Conservation (phyloP, 2,329 filamentous ascomycete species). For the Phialophora expanda region DNA sequence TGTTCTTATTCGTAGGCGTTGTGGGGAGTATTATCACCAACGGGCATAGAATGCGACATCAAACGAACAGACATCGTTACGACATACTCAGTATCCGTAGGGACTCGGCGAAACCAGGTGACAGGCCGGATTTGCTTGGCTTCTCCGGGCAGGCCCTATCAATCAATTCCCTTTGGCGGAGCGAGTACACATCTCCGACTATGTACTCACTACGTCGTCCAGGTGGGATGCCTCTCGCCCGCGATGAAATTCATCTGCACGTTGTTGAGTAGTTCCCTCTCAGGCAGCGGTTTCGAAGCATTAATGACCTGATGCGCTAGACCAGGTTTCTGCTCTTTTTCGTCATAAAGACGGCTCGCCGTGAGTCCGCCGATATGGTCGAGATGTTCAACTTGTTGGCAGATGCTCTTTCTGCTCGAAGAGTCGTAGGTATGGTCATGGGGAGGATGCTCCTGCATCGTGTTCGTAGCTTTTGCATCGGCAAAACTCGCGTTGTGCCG, state of each 20-base stretch:
- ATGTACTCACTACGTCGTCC: not conserved
- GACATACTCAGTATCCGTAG: not conserved
- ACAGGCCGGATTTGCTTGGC: not conserved
- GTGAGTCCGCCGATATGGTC: slow-evolving; percentile 13
- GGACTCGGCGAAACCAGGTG: not conserved
- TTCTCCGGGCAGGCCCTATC: not conserved
- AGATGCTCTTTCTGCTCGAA: not conserved
- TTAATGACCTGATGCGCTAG: slow-evolving; percentile 11
- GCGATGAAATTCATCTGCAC: not conserved
- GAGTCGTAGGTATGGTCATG: slow-evolving; percentile 25
- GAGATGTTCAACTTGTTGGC: not conserved
- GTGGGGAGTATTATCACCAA: not conserved
- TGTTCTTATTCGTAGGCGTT: not conserved
- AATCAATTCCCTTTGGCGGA: not conserved
- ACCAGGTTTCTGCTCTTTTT: slow-evolving; percentile 12
- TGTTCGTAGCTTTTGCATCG: not conserved
- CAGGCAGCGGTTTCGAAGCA: slow-evolving; percentile 16
- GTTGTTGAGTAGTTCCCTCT: not conserved
- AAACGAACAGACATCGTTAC: not conserved
- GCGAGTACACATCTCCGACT: not conserved
- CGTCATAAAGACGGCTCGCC: not conserved
- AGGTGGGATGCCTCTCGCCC: not conserved
- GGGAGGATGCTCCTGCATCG: slow-evolving; percentile 12
- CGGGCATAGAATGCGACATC: not conserved
- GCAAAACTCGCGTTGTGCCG: not conserved